phyloP scores from a whole-genome alignment of 768 basidiomycete species.

The Termitomyces bulborhizus region DNA sequence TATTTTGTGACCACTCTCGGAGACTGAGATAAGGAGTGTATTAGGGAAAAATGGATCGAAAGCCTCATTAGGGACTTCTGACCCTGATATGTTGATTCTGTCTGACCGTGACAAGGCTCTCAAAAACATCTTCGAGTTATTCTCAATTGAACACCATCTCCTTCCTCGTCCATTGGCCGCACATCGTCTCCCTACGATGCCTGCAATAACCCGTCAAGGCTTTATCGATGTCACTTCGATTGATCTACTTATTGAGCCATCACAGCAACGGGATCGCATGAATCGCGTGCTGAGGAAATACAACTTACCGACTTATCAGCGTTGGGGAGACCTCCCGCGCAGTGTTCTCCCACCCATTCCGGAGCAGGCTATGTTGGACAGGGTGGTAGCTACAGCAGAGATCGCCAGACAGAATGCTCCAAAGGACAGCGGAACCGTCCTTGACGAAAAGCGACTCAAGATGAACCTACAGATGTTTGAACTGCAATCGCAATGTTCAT shows the following conservation, averaged over 20 bases:
- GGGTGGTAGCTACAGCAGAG: constrained; percentile 1
- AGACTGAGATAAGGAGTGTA: not conserved
- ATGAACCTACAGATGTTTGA: not conserved
- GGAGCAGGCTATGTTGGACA: constrained; percentile 7
- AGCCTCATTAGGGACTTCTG: constrained; percentile 1
- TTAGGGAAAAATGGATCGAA: constrained; percentile 9
- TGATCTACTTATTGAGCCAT: constrained; percentile 12
- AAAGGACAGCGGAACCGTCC: not conserved
- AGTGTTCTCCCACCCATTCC: constrained; percentile 8
- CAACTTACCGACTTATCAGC: constrained; percentile 8
- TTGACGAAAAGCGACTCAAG: not conserved
- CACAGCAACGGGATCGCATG: constrained; percentile 7
- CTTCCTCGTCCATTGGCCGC: constrained; percentile 6
- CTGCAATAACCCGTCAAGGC: constrained; percentile 12
- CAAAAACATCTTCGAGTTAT: constrained; percentile 9
- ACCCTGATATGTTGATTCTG: not conserved
- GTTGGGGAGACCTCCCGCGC: constrained; percentile 13
- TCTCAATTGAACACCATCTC: constrained; percentile 12
- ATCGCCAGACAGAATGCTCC: constrained; percentile 3
- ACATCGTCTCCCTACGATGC: constrained; percentile 6
- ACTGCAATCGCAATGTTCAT: not conserved
- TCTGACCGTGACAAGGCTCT: constrained; percentile 7
- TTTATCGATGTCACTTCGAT: constrained; percentile 10
- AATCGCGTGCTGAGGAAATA: constrained; percentile 8
- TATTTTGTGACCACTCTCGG: too few relatives aligned